Percentiles rank a stretch among this genome's conserved stretches.
phyloP scores from a whole-genome alignment of 306 rosid species.

The Ziziphus jujuba region DNA sequence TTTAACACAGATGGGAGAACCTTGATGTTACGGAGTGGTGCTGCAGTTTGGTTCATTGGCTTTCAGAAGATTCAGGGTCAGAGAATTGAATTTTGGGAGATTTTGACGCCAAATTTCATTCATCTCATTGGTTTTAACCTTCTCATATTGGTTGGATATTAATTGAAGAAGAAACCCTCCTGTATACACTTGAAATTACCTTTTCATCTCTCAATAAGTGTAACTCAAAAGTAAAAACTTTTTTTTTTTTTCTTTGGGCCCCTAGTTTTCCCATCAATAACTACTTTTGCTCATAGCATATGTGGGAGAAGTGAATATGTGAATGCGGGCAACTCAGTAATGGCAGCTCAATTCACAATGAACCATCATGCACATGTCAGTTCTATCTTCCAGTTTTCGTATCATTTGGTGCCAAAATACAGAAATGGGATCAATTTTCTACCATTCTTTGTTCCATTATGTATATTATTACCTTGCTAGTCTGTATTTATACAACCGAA shows the following conservation, averaged over 20 bases:
- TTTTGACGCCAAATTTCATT: conserved; percentile 27
- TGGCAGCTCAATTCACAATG: conserved; percentile 35
- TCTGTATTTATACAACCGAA: conserved; percentile 41
- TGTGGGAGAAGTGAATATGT: conserved; percentile 68
- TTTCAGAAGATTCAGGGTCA: conserved; percentile 84
- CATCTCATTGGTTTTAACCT: conserved; percentile 1
- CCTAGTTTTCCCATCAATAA: not conserved
- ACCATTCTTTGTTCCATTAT: conserved; percentile 10
- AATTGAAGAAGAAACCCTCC: not conserved
- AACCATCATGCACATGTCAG: conserved; percentile 36
- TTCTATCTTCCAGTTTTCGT: conserved; percentile 45
- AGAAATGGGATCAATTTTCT: not conserved
- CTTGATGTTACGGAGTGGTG: conserved; percentile 52
- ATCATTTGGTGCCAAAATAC: conserved; percentile 28
- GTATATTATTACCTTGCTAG: conserved; percentile 43
- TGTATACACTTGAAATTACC: not conserved
- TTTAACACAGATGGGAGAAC: conserved; percentile 16
- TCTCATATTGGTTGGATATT: not conserved
- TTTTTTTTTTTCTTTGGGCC: not conserved
- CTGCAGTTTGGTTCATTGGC: conserved; percentile 89
- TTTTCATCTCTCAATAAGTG: too few species aligned
- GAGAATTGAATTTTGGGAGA: conserved; percentile 85
- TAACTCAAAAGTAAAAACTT: not conserved
- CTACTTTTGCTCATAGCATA: too few species aligned
- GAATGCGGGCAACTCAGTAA: conserved; percentile 68